Evolutionary conservation across 106 monocot genomes (phyloP), one percentile per base, ranked within the genome.

Genomic region (Dioscorea alata): DNA sequence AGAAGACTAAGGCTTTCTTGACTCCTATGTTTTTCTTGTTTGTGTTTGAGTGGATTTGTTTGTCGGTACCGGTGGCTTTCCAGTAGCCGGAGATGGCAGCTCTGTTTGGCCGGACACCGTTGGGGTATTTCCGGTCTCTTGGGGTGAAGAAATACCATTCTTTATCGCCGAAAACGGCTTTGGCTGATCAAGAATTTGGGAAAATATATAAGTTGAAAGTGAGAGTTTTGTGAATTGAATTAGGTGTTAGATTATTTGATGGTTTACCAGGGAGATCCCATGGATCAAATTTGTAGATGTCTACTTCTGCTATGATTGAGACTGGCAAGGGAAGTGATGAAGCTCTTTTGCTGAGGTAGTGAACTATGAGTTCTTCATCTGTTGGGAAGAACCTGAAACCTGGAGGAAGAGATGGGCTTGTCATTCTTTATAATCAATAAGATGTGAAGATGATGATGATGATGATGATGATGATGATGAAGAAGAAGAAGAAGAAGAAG

Each of bases 91-190:
- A 52, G 10, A 25, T 51, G 7, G 67, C 67, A 6, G 67, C 67
- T 12, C 67, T 49, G 50, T 68, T 68, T 8, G 67, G 67, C 22
- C 67, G 8, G 23, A 17, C 50, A 25, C 67, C 67, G 67, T 68
- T 68, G 12, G 67, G 67, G 22, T 68, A 68, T 51, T 68, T 68
- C 13, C 67, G n/a, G 53, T 68, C 67, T 22, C 67, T 50, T 20
- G 67, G 67, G 67, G 35, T 68, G 67, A 68, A 68, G 67, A 68
- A 68, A 42, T 68, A 68, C 67, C 67, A 68, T 50, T 68, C 67
- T 16, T 8, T 50, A 17, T 68, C 52, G 16, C 67, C 67, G 48
- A 68, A 68, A 23, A 68, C 13, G 0, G 67, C 67, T 17, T 52
- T 50, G 4, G 21, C 67, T 68, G 19, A 48, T 33, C 17, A 15